Base-by-base conservation (phyloP, 768 basidiomycete species). In the Hericium erinaceus region DNA sequence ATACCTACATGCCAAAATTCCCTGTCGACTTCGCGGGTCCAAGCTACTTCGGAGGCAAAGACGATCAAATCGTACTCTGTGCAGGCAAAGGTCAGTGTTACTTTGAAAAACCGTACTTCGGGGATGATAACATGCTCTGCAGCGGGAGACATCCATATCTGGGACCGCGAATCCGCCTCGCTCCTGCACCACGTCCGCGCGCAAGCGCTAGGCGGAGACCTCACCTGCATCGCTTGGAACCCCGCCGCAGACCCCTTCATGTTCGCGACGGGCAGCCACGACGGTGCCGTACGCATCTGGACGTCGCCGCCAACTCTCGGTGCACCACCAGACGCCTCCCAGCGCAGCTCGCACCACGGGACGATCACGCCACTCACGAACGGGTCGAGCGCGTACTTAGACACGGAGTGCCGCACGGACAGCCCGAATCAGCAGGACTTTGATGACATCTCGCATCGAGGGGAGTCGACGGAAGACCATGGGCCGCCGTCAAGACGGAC, bases 201-300 rank as follows among this genome's bases (percentile, higher is more conserved):
- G 28, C 84, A 83, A 65, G 74, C 73, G 13, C 77, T 80, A 33
- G 78, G 81, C 24, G 74, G 73, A 4, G 88, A 90, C 65, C 66
- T 92, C 58, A 91, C 90, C 9, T 87, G 86, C 60, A 80, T 91
- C 41, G 86, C 87, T 13, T 92, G 89, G 88, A 92, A 89, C 65
- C 80, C 79, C 57, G 78, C 78, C 2, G 77, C 78, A 6, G 81
- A 83, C 54, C 81, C 81, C 0, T 85, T 82, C 72, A 84, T 85
- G 83, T 74, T 71, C 60, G 87, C 87, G 8, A 86, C 87, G 1
- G 89, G 89, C 39, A 82, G 81, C 58, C 85, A 89, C 63, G 87
- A 91, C 60, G 89, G 89, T 24, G 81, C 77, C 1, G 80, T 92
- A 48, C 77, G 84, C 28, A 80, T 91, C 50, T 91, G 89, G 84